phyloP scores from a whole-genome alignment of 129 eudicot genomes.

The Flaveria trinervia region DNA sequence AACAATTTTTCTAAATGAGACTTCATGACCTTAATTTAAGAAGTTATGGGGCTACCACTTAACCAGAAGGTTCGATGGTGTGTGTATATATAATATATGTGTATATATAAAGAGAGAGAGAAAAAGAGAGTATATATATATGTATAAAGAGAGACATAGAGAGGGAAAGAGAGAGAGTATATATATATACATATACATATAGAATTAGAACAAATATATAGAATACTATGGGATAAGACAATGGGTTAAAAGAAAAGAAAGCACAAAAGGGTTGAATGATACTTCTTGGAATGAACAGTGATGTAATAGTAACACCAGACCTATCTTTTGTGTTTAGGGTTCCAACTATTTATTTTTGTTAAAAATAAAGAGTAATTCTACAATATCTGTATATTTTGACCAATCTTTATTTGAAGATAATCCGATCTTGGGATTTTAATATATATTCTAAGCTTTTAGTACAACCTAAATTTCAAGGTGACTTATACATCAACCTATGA shows the following conservation, averaged over 20 bases:
- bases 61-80: too few relatives aligned
- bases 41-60: too few relatives aligned
- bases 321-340: conserved; percentile 8
- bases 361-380: not conserved
- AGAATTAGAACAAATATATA: not conserved
- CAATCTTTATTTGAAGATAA: not conserved
- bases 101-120: not conserved
- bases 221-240: not conserved
- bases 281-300: conserved; percentile 1
- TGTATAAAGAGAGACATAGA: too few relatives aligned
- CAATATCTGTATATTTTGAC: not conserved
- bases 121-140: not conserved
- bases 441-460: too few relatives aligned
- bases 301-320: not conserved
- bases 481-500: too few relatives aligned
- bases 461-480: too few relatives aligned
- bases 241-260: not conserved
- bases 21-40: too few relatives aligned
- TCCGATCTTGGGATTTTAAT: not conserved
- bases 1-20: too few relatives aligned
- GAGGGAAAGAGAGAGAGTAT: too few relatives aligned
- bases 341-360: not conserved
- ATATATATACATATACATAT: not conserved
- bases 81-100: not conserved
- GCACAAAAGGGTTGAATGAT: not conserved